Evolutionary conservation across 2,329 filamentous ascomycete genomes (phyloP).

Genomic region (Phoma sp.): DNA sequence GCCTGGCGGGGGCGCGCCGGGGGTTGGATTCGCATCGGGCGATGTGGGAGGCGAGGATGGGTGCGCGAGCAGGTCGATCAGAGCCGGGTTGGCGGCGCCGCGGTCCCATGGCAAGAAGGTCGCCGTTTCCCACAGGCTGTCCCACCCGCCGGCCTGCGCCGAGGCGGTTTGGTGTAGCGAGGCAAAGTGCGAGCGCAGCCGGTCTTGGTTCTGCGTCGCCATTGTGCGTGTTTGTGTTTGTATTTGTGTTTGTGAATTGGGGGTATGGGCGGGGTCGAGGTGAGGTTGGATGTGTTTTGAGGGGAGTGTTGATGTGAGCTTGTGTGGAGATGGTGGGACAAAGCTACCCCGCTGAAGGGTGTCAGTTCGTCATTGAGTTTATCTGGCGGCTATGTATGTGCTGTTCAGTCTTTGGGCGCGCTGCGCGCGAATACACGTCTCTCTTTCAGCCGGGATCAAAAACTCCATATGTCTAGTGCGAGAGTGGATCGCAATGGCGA

Average conservation of each 20-base stretch:
- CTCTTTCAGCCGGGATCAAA: too few relatives aligned
- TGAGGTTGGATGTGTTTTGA: neutral
- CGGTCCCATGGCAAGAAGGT: conserved; percentile 65
- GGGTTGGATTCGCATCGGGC: conserved; percentile 24
- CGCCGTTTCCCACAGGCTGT: conserved; percentile 60
- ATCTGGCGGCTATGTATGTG: too few relatives aligned
- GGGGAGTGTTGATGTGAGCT: neutral
- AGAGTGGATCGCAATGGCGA: too few relatives aligned
- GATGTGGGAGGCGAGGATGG: conserved; percentile 19
- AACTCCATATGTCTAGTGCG: too few relatives aligned
- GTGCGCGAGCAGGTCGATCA: conserved; percentile 58
- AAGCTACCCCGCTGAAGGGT: conserved; percentile 4
- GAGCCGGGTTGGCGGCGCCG: conserved; percentile 63
- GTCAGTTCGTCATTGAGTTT: too few relatives aligned
- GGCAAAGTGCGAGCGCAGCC: conserved; percentile 52
- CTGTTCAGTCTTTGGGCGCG: too few relatives aligned
- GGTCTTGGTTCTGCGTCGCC: conserved; percentile 42
- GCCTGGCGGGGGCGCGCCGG: conserved; percentile 22
- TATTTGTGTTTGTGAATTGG: neutral
- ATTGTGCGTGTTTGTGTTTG: conserved; percentile 2
- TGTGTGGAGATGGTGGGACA: conserved; percentile 4
- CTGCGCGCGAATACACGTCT: too few relatives aligned
- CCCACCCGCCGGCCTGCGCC: conserved; percentile 60
- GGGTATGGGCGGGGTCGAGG: neutral
- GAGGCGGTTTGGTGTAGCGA: conserved; percentile 51